Evolutionary conservation across 2,329 filamentous ascomycete genomes (phyloP), one percentile per base, ranked within the genome.

Genomic region (Clonostachys chloroleuca): DNA sequence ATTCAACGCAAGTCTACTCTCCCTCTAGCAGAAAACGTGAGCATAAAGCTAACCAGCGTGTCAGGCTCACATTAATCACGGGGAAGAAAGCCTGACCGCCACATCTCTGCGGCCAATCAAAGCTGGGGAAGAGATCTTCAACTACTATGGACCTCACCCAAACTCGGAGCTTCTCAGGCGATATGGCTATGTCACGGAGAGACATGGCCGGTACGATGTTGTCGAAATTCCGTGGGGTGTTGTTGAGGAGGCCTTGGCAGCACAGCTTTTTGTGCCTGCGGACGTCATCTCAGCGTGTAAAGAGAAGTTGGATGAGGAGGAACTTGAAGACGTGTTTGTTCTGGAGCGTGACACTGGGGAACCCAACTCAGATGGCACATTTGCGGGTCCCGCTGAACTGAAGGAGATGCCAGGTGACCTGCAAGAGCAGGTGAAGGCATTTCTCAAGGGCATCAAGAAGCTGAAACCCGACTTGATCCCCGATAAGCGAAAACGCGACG

Each of bases 131-230:
- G 87, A 95, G 63, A 81, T 96, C 16, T 81, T 92, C 60, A 95
- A 95, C 62, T 92, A 95, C 67, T 95, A 95, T 55, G 92, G 92
- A 0, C 84, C 90, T 6, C 79, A 95, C 4, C 87, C 90, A 10
- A 87, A 88, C 49, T 86, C 87, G 1, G 91, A 96, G 59, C 73
- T 96, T 8, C 75, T 96, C 12, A 77, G 92, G 35, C 78, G 91
- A 13, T 95, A 96, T 56, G 92, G 92, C 16, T 96, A 95, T 58
- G 82, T 91, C n/a, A 92, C 89, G 0, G 69, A 80, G 30, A 85
- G 84, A 53, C 92, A 96, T 56, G 71, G 82, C 10, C 75, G 84
- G 39, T 90, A 91, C 63, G 90, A 96, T 55, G 89, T 95, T 1
- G 86, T 89, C 1, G 92, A 96, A 61, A 67, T 96, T 34, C 74